Percentiles rank a stretch among this genome's conserved stretches.
Conservation (phyloP, 2,329 filamentous ascomycete genomes). For the Biscogniauxia sp. region DNA sequence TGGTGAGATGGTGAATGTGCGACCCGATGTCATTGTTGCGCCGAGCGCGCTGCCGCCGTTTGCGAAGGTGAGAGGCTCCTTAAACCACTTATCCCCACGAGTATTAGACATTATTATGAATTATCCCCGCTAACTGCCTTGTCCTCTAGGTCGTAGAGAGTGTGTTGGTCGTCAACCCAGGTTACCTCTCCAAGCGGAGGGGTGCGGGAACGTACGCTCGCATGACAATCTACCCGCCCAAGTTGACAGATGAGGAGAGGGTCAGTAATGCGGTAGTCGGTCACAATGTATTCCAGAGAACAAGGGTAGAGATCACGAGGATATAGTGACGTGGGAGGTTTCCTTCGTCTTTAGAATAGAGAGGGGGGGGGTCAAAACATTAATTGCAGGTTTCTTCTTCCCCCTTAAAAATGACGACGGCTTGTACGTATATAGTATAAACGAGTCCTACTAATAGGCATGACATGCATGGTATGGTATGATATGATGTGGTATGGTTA, state of each 20-base stretch:
- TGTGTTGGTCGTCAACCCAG: conserved; percentile 88
- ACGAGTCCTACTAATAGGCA: neutral
- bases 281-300: conserved; percentile 77
- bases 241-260: conserved; percentile 56
- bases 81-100: neutral
- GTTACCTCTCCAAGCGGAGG: conserved; percentile 78
- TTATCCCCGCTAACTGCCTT: conserved; percentile 11
- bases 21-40: conserved; percentile 79
- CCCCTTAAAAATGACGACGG: neutral
- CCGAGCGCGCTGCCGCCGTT: conserved; percentile 84
- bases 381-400: too few species aligned
- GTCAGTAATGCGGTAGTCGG: conserved; percentile 57
- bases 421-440: neutral
- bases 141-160: conserved; percentile 75
- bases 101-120: neutral
- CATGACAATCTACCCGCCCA: conserved; percentile 69
- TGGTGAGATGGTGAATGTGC: conserved; percentile 83
- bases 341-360: neutral
- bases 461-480: neutral
- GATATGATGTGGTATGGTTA: neutral
- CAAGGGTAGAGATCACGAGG: conserved; percentile 81
- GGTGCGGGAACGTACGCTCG: conserved; percentile 84
- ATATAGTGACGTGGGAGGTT: conserved; percentile 48
- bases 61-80: conserved; percentile 66
- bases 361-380: too few species aligned